Conservation (phyloP, 352 stramenopile species). For the Thalassiosira livingstoniorum region DNA sequence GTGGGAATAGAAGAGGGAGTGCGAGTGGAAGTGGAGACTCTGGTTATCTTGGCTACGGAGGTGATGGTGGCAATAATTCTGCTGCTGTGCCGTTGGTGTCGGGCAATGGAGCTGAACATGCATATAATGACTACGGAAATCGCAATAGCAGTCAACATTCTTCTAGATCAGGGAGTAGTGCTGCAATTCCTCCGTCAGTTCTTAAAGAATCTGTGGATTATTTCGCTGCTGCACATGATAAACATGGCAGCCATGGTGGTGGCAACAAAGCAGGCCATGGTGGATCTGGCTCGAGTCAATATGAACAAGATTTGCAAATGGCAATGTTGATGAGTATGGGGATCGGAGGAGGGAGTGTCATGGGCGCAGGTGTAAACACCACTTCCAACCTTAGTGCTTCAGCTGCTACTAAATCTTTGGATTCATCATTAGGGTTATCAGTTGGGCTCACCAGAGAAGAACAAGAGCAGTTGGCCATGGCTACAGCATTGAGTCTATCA, state of each 20-base stretch:
- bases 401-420: neutral
- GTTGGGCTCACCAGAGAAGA: constrained; percentile 37
- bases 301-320: constrained; percentile 62
- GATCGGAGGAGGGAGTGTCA: constrained; percentile 41
- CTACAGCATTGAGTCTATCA: constrained; percentile 64
- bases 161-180: too few relatives aligned
- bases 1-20: too few relatives aligned
- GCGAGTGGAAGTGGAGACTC: too few relatives aligned
- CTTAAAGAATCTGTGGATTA: constrained; percentile 49
- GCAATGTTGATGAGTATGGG: constrained; percentile 54
- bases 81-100: too few relatives aligned
- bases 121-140: too few relatives aligned
- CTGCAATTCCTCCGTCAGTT: constrained; percentile 39
- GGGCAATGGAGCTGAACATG: too few relatives aligned
- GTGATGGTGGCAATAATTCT: too few relatives aligned
- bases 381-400: neutral
- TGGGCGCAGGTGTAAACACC: constrained; percentile 33
- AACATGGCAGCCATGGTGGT: neutral
- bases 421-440: constrained; percentile 2
- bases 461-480: constrained; percentile 64
- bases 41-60: too few relatives aligned
- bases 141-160: too few relatives aligned
- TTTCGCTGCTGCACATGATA: neutral
- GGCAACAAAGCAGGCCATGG: constrained; percentile 23
- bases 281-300: too few relatives aligned